Conservation (phyloP, 2,329 filamentous ascomycete genomes). For the Fusarium longipes region DNA sequence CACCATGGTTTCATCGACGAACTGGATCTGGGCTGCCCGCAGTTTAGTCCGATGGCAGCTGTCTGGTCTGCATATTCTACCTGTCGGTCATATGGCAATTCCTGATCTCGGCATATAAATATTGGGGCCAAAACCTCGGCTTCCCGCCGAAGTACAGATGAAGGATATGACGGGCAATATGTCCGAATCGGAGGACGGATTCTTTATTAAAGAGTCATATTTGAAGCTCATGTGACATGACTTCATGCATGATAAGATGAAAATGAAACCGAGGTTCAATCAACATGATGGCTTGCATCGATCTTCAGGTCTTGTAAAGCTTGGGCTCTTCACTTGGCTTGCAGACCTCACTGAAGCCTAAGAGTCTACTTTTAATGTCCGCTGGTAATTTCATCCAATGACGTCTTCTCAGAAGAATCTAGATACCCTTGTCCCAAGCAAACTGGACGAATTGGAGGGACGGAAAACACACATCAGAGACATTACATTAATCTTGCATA, state of each 20-base stretch:
- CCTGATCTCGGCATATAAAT: constrained; percentile 4
- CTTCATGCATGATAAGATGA: not conserved
- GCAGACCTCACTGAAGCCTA: not conserved
- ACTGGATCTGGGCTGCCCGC: not conserved
- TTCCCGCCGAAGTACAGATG: constrained; percentile 20
- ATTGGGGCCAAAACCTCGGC: constrained; percentile 26
- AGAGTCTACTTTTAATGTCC: not conserved
- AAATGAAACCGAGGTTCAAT: constrained; percentile 7
- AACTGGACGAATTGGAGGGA: not conserved
- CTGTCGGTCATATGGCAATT: constrained; percentile 27
- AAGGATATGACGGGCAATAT: not conserved
- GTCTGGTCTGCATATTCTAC: not conserved
- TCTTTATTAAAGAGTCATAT: not conserved
- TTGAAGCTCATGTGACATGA: constrained; percentile 7
- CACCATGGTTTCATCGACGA: not conserved
- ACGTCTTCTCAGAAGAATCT: not conserved
- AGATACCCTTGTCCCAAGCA: too few species aligned
- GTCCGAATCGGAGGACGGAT: constrained; percentile 19
- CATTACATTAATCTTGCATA: not conserved
- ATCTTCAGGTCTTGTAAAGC: not conserved
- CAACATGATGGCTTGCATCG: not conserved
- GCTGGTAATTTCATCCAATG: not conserved
- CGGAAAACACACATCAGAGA: not conserved
- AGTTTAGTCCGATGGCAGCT: not conserved
- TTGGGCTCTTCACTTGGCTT: not conserved